A percentile compares a stretch with the other conserved stretches of the same genome.
phyloP scores from a whole-genome alignment of 805 yeast species.

The Monosporozyma aerobia region DNA sequence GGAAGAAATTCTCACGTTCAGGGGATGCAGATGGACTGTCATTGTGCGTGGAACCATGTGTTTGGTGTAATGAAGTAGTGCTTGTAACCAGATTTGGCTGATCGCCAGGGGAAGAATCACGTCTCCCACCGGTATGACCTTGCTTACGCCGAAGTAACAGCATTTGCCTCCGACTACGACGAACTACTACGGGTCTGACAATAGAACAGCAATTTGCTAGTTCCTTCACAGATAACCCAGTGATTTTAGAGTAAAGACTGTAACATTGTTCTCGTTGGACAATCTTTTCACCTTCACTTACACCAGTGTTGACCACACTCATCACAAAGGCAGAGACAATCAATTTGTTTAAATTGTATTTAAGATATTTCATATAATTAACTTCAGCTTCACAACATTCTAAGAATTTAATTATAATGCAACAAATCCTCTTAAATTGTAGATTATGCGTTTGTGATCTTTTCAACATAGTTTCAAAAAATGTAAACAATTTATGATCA shows the following conservation, averaged over 20 bases:
- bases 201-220: slow-evolving; percentile 19
- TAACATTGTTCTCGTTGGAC: slow-evolving; percentile 11
- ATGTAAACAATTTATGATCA: not conserved
- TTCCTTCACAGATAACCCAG: slow-evolving; percentile 19
- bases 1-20: not conserved
- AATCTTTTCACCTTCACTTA: slow-evolving; percentile 8
- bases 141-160: not conserved
- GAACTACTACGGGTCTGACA: slow-evolving; percentile 17
- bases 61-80: not conserved
- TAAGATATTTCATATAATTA: slow-evolving; percentile 16
- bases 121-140: not conserved
- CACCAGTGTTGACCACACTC: slow-evolving; percentile 12
- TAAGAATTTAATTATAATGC: slow-evolving; percentile 18
- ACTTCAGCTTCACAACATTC: slow-evolving; percentile 13
- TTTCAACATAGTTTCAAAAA: slow-evolving; percentile 12
- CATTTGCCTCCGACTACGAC: slow-evolving; percentile 11
- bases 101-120: not conserved
- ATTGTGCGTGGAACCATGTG: not conserved
- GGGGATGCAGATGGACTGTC: not conserved
- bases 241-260: slow-evolving; percentile 10
- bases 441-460: slow-evolving; percentile 13
- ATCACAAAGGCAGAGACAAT: slow-evolving; percentile 17
- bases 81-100: not conserved
- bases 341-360: slow-evolving; percentile 14
- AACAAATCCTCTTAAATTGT: slow-evolving; percentile 22